Conservation (phyloP, 1,284 basidiomycete species). For the Irpex sp. region DNA sequence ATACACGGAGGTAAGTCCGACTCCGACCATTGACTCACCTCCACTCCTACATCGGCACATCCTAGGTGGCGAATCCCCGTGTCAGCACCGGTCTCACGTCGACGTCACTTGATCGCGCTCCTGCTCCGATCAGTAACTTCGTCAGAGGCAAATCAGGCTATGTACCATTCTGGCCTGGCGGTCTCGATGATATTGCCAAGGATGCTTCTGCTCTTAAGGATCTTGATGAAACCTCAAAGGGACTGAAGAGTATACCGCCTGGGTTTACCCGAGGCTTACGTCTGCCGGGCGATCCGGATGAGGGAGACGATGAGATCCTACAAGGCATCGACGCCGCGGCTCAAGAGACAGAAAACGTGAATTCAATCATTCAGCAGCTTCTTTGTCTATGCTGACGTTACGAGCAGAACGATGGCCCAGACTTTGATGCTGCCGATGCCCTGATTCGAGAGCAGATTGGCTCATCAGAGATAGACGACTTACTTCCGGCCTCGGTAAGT, state of each 20-base stretch:
- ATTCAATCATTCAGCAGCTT: background rate
- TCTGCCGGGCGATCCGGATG: conserved; percentile 50
- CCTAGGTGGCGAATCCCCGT: conserved; percentile 49
- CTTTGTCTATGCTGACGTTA: background rate
- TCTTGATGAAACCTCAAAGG: conserved; percentile 34
- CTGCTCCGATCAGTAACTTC: conserved; percentile 75
- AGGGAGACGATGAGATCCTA: conserved; percentile 34
- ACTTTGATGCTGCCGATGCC: conserved; percentile 12
- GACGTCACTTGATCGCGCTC: conserved; percentile 81
- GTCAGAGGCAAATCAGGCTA: conserved; percentile 91
- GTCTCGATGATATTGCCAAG: conserved; percentile 62
- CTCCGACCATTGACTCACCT: no score
- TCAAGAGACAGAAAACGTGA: background rate
- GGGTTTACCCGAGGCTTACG: conserved; percentile 66
- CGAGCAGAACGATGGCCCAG: conserved; percentile 13
- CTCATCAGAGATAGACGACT: conserved; percentile 69
- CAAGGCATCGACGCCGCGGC: background rate
- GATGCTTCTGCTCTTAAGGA: conserved; percentile 32
- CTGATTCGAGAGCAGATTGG: conserved; percentile 14
- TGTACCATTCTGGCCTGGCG: conserved; percentile 91
- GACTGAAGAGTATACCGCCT: conserved; percentile 59
- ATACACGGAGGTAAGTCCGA: conserved; percentile 61
- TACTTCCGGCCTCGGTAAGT: conserved; percentile 77
- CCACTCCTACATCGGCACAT: no score
- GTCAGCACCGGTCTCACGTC: conserved; percentile 65